These are phyloP conservation scores for Mycena floridula DNA, from an alignment of 768 basidiomycete genomes.

Conservation along the genomic window DNA sequence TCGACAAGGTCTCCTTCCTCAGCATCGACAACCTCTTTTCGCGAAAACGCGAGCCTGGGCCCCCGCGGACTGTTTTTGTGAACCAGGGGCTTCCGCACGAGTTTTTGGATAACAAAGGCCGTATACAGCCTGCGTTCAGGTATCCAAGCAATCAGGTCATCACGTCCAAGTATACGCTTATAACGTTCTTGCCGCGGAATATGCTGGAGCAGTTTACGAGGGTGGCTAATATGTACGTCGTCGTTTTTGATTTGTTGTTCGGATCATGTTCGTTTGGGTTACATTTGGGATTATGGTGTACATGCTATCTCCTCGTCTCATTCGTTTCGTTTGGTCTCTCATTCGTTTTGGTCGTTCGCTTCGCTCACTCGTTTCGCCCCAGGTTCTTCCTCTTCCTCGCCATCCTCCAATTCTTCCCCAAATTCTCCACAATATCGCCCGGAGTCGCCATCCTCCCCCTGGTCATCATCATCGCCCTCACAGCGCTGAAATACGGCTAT, in stretches of 20 bases:
- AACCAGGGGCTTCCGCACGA: conserved; percentile 40
- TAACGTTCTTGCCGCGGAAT: conserved; percentile 70
- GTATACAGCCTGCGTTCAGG: conserved; percentile 32
- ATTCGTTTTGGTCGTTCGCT: no score
- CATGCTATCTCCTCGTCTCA: no score
- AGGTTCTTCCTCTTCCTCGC: conserved; percentile 84
- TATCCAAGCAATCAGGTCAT: conserved; percentile 52
- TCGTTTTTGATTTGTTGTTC: not conserved
- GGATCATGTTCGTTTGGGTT: not conserved
- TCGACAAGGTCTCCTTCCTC: conserved; percentile 29
- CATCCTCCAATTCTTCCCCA: conserved; percentile 92
- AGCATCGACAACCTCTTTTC: conserved; percentile 43
- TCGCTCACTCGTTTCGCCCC: no score
- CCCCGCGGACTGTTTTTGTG: conserved; percentile 42
- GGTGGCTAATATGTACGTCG: conserved; percentile 28
- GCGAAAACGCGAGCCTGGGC: conserved; percentile 24
- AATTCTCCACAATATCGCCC: conserved; percentile 92
- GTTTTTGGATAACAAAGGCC: conserved; percentile 40
- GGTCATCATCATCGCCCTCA: conserved; percentile 79
- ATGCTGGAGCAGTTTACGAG: conserved; percentile 66
- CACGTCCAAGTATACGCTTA: conserved; percentile 36
- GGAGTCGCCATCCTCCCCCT: conserved; percentile 90
- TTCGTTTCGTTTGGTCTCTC: no score
- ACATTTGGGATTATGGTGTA: no score
- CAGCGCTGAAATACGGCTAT: conserved; percentile 90